Evolutionary conservation across 2,329 filamentous ascomycete species (phyloP), one percentile per base, ranked within the genome.

Genomic region (Paradendryphiella salina): DNA sequence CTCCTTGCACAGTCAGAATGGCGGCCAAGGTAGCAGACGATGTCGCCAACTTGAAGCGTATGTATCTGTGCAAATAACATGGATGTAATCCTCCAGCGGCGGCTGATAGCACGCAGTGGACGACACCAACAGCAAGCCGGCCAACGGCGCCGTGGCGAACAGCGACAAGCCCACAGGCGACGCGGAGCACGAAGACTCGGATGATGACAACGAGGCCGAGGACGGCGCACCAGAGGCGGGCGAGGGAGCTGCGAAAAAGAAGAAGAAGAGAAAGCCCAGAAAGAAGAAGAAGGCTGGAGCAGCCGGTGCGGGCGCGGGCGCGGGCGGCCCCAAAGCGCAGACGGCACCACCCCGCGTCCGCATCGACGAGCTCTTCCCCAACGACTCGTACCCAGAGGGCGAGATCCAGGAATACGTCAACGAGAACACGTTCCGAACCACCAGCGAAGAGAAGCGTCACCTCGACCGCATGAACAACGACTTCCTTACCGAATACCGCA

Each of bases 381-480:
- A 83, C 71, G 80, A 83, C 66, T 78, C 79, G 60, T 96, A 90
- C 71, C 90, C 89, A 40, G 82, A 84, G 65, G 90, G 90, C 59
- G 83, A 94, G 74, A 87, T 90, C 70, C 83, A 85, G 61, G 86
- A 91, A 60, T 95, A 95, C 74, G 75, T 79, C 55, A 80, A 90
- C 67, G 89, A 93, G 62, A 94, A 94, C 71, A 74, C 81, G 33
- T 89, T 85, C 72, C 85, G 90, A 50, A 94, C 88, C 3, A 95
- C 90, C 10, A 85, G 80, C 72, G 90, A 93, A 73, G 90, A 95
- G 79, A 91, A 92, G 77, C 83, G 89, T 45, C 85, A 93, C 66
- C 80, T 92, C 46, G 88, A 92, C 72, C 88, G 88, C 66, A 84
- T 90, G 77, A 87, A 90, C 73, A 85, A 83, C 62, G 87, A 92